These are phyloP conservation scores for Xylaria sp. DNA, from an alignment of 2,329 filamentous ascomycete species.

Conservation along the genomic window DNA sequence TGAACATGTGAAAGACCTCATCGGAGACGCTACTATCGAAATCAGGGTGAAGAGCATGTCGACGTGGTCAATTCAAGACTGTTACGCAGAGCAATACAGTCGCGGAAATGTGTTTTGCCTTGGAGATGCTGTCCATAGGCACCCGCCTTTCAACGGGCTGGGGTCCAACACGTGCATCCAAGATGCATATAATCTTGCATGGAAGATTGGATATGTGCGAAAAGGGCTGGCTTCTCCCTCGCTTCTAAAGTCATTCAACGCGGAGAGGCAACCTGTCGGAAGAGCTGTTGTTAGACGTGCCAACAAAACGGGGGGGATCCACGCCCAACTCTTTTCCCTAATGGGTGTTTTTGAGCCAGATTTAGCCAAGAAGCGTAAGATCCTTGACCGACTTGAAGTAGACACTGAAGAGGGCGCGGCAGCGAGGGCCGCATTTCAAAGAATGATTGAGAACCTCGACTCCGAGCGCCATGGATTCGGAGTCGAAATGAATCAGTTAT, in stretches of 20 bases:
- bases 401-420: slow-evolving; percentile 25
- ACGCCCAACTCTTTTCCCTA: slow-evolving; percentile 25
- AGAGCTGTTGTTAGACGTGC: slow-evolving; percentile 30
- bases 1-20: slow-evolving; percentile 26
- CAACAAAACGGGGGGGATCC: slow-evolving; percentile 28
- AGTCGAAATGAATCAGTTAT: slow-evolving; percentile 31
- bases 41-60: slow-evolving; percentile 27
- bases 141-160: slow-evolving; percentile 31
- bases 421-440: slow-evolving; percentile 25
- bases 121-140: slow-evolving; percentile 31
- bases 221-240: slow-evolving; percentile 29
- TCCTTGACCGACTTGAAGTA: slow-evolving; percentile 23
- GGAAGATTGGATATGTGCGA: slow-evolving; percentile 33
- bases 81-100: slow-evolving; percentile 31
- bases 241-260: slow-evolving; percentile 27
- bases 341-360: slow-evolving; percentile 33
- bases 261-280: slow-evolving; percentile 32
- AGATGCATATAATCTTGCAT: slow-evolving; percentile 36
- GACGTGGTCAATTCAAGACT: slow-evolving; percentile 30
- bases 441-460: slow-evolving; percentile 28
- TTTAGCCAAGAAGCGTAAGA: slow-evolving; percentile 23
- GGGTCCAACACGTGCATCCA: slow-evolving; percentile 34
- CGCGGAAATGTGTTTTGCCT: slow-evolving; percentile 30
- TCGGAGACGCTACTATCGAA: slow-evolving; percentile 22
- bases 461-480: slow-evolving; percentile 31